Evolutionary conservation across 1,139 yeast species (phyloP).

Genomic region (Suhomyces anneliseae): DNA sequence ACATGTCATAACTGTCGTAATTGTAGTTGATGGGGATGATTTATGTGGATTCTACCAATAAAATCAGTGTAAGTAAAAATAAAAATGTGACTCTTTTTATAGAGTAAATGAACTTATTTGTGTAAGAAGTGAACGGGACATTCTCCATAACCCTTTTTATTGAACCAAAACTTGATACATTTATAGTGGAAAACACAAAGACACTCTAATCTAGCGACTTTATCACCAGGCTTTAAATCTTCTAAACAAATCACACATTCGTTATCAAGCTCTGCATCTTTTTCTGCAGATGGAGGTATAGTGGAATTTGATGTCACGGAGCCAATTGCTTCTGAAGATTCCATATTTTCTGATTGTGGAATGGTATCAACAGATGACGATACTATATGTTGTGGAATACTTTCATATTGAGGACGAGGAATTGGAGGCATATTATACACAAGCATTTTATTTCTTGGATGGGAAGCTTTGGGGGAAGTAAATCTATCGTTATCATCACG

Average conservation of each 20-base stretch:
- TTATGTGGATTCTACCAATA: neutral
- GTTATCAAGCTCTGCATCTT: conserved; percentile 37
- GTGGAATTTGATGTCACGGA: conserved; percentile 28
- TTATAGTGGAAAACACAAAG: conserved; percentile 89
- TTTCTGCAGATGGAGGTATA: conserved; percentile 23
- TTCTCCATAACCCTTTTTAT: conserved; percentile 78
- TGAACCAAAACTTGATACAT: conserved; percentile 90
- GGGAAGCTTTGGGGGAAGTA: conserved; percentile 32
- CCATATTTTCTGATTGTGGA: neutral
- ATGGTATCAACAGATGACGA: conserved; percentile 13
- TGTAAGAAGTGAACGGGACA: conserved; percentile 75
- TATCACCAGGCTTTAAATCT: conserved; percentile 80
- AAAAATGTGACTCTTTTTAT: neutral
- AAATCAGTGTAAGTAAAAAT: no score
- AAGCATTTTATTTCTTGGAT: conserved; percentile 73
- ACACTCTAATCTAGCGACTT: conserved; percentile 90
- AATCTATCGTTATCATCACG: conserved; percentile 54
- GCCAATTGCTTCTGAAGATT: conserved; percentile 16
- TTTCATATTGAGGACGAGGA: conserved; percentile 43
- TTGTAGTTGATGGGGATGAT: no score
- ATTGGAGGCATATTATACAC: conserved; percentile 71
- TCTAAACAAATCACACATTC: conserved; percentile 96
- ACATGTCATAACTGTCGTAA: no score
- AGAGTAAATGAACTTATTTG: conserved; percentile 16
- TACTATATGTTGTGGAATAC: conserved; percentile 21